Conservation (phyloP, 768 basidiomycete species). For the Pleurotus sapidus region DNA sequence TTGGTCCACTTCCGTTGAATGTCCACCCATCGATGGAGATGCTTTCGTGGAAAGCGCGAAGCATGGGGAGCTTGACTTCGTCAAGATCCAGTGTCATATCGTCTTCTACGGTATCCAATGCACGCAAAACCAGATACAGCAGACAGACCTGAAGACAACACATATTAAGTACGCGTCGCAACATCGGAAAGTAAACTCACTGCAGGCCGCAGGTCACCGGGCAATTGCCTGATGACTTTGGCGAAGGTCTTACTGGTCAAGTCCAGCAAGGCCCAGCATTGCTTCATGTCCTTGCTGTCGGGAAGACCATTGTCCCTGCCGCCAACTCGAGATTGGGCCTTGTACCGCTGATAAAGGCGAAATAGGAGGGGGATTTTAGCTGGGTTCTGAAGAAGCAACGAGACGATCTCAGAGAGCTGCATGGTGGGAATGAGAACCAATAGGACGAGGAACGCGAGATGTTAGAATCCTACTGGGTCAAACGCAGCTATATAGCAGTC, state of each 20-base stretch:
- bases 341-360: not conserved
- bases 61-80: constrained; percentile 2
- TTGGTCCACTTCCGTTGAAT: constrained; percentile 5
- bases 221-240: not conserved
- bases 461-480: too few relatives aligned
- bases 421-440: not conserved
- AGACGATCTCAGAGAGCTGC: not conserved
- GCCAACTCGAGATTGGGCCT: not conserved
- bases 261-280: not conserved
- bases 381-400: not conserved
- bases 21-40: not conserved
- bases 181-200: not conserved
- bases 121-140: not conserved
- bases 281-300: not conserved
- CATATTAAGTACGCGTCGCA: too few relatives aligned
- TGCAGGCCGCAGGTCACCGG: constrained; percentile 3
- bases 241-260: constrained; percentile 4
- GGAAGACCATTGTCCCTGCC: not conserved
- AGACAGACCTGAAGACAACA: not conserved
- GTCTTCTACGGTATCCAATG: constrained; percentile 1
- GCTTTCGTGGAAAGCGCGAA: constrained; percentile 3
- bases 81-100: constrained; percentile 3
- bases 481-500: too few relatives aligned
- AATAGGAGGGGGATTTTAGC: not conserved
- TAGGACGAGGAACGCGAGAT: too few relatives aligned